phyloP scores from a whole-genome alignment of 805 yeast species.

The Millerago galiae region DNA sequence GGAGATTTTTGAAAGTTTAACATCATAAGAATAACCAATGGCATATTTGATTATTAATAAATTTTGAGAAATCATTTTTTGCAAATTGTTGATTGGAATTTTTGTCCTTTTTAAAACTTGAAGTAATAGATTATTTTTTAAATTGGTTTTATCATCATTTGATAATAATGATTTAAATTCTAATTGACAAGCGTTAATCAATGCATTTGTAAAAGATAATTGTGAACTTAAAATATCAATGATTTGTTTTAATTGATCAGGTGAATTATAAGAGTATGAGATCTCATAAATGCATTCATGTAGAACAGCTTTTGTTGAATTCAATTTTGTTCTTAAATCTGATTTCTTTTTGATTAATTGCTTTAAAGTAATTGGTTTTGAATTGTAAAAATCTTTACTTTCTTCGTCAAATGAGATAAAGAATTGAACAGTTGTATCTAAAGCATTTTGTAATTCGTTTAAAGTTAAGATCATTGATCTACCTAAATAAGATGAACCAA shows the following conservation, averaged over 20 bases:
- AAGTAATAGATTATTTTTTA: slow-evolving; percentile 26
- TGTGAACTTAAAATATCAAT: slow-evolving; percentile 28
- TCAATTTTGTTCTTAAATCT: slow-evolving; percentile 27
- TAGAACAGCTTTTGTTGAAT: slow-evolving; percentile 31
- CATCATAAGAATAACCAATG: slow-evolving; percentile 37
- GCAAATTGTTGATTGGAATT: slow-evolving; percentile 29
- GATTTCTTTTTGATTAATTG: slow-evolving; percentile 29
- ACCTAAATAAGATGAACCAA: slow-evolving; percentile 45
- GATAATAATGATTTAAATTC: slow-evolving; percentile 26
- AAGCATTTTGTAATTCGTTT: slow-evolving; percentile 33
- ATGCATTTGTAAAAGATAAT: slow-evolving; percentile 31
- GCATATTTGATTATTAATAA: slow-evolving; percentile 27
- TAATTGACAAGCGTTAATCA: slow-evolving; percentile 42
- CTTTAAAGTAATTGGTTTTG: slow-evolving; percentile 25
- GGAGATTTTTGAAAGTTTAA: slow-evolving; percentile 11
- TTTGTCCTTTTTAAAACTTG: slow-evolving; percentile 26
- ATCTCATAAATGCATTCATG: slow-evolving; percentile 44
- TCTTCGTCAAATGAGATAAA: slow-evolving; percentile 26
- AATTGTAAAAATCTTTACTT: slow-evolving; percentile 10
- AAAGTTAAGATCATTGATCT: slow-evolving; percentile 33
- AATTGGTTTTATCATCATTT: slow-evolving; percentile 13
- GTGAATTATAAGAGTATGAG: slow-evolving; percentile 41
- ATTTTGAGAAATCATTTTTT: slow-evolving; percentile 27
- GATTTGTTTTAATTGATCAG: slow-evolving; percentile 32
- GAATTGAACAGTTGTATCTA: slow-evolving; percentile 33